Base-by-base conservation (phyloP, 768 basidiomycete species). In the Collybia sp. region DNA sequence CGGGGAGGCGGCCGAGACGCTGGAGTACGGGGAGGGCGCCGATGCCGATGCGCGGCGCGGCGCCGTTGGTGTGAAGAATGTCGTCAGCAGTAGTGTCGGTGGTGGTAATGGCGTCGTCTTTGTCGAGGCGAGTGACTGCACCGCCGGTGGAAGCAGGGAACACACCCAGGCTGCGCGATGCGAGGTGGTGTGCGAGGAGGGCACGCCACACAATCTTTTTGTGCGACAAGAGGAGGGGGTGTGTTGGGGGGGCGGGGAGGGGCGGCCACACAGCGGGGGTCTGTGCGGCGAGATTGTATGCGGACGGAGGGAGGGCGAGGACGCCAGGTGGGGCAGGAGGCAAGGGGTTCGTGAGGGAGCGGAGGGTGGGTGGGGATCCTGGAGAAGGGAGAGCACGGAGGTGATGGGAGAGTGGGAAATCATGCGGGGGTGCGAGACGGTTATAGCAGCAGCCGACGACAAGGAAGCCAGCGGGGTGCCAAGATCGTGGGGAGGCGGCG, bases 361-460 rank as follows among this genome's bases (percentile, higher is more conserved):
- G 25, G 25, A 25, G 3, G 25, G 4, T 8, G 4, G 25, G 8
- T 8, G 25, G 25, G 25, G 25, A 8, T 4, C 25, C 25, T 25
- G 58, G 30, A 66, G 63, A 58, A 76, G 48, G 57, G 60, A 42
- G 60, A 71, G 25, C 16, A 58, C 53, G 51, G 46, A 60, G 53
- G 39, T 35, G 43, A 49, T 51, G 60, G 58, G 75, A 79, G 30
- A 83, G 64, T 12, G 80, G 82, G 53, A 82, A 81, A 60, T 83
- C 85, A 43, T 38, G 46, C 19, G 46, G 50, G 35, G 72, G 63
- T 25, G 68, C 63, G 66, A 88, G 74, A 51, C 86, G 69, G 57
- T 89, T 88, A 60, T 89, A 90, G 60, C 88, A 90, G 50, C 88
- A 90, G 2, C 88, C 86, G 12, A 88, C 85, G 6, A 80, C 71